These are phyloP conservation scores for Torulaspora gathmanii DNA, from an alignment of 805 yeast species.

Conservation along the genomic window DNA sequence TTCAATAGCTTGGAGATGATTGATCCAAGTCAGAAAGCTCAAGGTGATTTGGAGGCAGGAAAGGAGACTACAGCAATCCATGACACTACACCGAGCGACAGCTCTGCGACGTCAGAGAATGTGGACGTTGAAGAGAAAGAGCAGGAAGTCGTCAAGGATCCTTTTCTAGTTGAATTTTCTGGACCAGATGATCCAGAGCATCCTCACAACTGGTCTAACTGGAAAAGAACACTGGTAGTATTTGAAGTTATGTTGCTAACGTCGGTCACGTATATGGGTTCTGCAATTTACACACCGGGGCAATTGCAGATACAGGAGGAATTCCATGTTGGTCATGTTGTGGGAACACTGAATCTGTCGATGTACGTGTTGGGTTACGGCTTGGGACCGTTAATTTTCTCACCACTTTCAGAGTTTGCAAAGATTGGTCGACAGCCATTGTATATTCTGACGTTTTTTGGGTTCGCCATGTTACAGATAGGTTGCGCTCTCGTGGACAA, in stretches of 20 bases:
- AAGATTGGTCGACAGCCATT: constrained; percentile 49
- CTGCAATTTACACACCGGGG: constrained; percentile 54
- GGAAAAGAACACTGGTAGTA: constrained; percentile 39
- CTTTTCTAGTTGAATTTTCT: constrained; percentile 26
- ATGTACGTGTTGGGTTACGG: constrained; percentile 59
- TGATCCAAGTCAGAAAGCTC: neutral
- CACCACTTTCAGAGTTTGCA: constrained; percentile 56
- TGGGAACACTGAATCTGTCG: constrained; percentile 49
- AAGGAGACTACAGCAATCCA: neutral
- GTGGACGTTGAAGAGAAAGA: neutral
- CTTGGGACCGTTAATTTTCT: constrained; percentile 53
- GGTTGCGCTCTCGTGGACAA: constrained; percentile 50
- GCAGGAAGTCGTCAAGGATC: constrained; percentile 27
- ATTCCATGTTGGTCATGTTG: constrained; percentile 42
- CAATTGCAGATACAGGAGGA: constrained; percentile 42
- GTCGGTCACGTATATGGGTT: constrained; percentile 50
- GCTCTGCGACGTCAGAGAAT: neutral
- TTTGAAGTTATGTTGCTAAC: constrained; percentile 44
- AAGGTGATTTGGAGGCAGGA: constrained; percentile 2
- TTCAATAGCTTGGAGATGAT: constrained; percentile 4
- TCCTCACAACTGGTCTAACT: constrained; percentile 53
- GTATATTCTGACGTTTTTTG: constrained; percentile 43
- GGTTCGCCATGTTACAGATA: constrained; percentile 50
- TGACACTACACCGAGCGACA: constrained; percentile 2
- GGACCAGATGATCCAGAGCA: constrained; percentile 47